Conservation (phyloP, 371 early-diverging fungal genomes). For the Rhizopus microsporus region DNA sequence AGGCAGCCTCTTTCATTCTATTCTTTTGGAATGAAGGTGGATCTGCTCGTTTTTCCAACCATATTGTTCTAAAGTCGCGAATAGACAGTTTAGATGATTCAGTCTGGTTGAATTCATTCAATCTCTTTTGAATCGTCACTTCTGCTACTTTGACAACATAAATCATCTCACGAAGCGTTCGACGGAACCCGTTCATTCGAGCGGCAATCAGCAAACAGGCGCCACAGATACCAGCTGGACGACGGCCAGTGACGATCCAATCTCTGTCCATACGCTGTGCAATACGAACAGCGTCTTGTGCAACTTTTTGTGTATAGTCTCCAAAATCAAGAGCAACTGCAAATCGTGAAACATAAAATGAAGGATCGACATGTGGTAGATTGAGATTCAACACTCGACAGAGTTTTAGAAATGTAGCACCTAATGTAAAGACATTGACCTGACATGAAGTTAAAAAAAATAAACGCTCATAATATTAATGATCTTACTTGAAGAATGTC, state of each 20-base stretch:
- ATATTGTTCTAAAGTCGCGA: constrained; percentile 85
- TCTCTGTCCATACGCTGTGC: constrained; percentile 97
- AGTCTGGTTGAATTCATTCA: constrained; percentile 90
- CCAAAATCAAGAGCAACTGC: constrained; percentile 93
- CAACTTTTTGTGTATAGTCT: constrained; percentile 80
- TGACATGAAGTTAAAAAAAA: constrained; percentile 12
- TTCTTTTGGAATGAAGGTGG: constrained; percentile 86
- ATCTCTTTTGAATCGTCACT: constrained; percentile 83
- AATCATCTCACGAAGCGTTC: constrained; percentile 89
- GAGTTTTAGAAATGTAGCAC: constrained; percentile 90
- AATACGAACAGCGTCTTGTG: constrained; percentile 83
- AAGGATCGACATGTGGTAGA: constrained; percentile 95
- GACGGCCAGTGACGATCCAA: constrained; percentile 97
- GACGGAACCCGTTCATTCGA: constrained; percentile 91
- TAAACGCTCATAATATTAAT: neutral
- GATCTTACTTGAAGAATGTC: constrained; percentile 75
- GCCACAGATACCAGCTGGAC: constrained; percentile 99
- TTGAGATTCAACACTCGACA: constrained; percentile 72
- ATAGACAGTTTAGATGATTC: constrained; percentile 87
- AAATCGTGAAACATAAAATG: constrained; percentile 95
- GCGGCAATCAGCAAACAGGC: constrained; percentile 95
- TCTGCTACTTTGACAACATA: constrained; percentile 93
- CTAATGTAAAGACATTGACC: constrained; percentile 93
- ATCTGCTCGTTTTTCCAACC: constrained; percentile 87
- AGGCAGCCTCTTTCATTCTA: constrained; percentile 35